Conservation (phyloP, 2,329 filamentous ascomycete genomes). For the Penicillium oxalicum region DNA sequence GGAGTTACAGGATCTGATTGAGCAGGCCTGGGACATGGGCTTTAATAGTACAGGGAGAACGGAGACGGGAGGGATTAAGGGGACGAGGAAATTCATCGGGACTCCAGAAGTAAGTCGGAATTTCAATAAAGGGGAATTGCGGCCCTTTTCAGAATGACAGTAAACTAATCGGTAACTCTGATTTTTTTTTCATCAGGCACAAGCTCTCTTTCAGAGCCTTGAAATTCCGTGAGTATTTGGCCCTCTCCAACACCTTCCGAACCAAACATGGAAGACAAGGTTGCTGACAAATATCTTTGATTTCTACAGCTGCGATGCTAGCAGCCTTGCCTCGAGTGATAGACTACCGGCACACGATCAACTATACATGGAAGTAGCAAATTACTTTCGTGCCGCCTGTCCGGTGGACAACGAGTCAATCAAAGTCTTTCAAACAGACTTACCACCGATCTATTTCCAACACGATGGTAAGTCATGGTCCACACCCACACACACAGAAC, state of each 20-base stretch:
- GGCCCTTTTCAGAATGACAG: neutral
- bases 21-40: conserved; percentile 78
- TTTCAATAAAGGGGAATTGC: neutral
- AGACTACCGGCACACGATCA: conserved; percentile 46
- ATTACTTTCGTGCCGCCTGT: conserved; percentile 62
- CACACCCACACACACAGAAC: too few species aligned
- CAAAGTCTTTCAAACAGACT: conserved; percentile 63
- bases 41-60: conserved; percentile 67
- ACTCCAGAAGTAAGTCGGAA: conserved; percentile 65
- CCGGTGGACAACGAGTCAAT: conserved; percentile 42
- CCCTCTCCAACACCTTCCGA: neutral
- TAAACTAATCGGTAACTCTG: neutral
- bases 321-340: conserved; percentile 49
- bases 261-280: neutral
- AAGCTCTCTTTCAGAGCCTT: conserved; percentile 68
- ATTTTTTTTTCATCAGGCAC: conserved; percentile 49
- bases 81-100: conserved; percentile 93
- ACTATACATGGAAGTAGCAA: conserved; percentile 63
- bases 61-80: conserved; percentile 80
- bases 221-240: conserved; percentile 53
- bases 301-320: conserved; percentile 50
- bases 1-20: conserved; percentile 77
- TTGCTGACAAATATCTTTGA: too few species aligned
- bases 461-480: conserved; percentile 54
- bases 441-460: conserved; percentile 87